Evolutionary conservation across 1,139 yeast species (phyloP), one percentile per base, ranked within the genome.

Genomic region (Saccharomyces hybrid): DNA sequence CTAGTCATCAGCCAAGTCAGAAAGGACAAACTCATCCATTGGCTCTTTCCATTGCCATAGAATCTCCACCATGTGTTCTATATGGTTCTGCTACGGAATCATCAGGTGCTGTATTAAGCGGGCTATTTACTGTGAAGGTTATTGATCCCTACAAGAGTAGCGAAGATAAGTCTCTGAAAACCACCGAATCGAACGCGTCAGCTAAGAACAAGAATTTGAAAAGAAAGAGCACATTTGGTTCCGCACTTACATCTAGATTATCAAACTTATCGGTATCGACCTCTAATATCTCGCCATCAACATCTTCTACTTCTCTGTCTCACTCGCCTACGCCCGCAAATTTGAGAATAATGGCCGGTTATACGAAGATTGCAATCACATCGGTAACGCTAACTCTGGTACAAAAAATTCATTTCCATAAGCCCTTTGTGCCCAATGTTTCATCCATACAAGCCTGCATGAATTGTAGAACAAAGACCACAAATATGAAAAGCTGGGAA

Each of bases 11-110:
- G 13, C 25, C 44, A 2, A 38, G 1, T 4, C 13, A n/a, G 44
- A 38, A 38, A 9, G 44, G 44, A 16, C 8, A 16, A 16, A 2
- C 13, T n/a, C 60, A 58, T 32, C 79, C 80, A 1, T 71, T 81
- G 32, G 75, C 77, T 53, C 72, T 91, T 29, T 70, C 82, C 1
- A 78, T 93, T 50, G 77, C 79, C 47, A 75, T 93, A 29, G 99
- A 93, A 68, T 85, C 95, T 0, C 98, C 99, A 0, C 99, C 99
- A 0, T 76, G 91, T 41, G 82, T 89, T 41, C 72, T 93, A 55
- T 91, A 86, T 66, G 99, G 99, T 0, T 73, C 78, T 2, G 87
- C 93, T 3, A 70, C 73, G 6, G 95, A 88, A 57, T 84, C 95
- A 2, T 78, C 95, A 0, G 99, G 99, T 0, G 87, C 96, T 1